Base-by-base conservation (phyloP, 108 stramenopile genomes). In the Skeletonema grethae region DNA sequence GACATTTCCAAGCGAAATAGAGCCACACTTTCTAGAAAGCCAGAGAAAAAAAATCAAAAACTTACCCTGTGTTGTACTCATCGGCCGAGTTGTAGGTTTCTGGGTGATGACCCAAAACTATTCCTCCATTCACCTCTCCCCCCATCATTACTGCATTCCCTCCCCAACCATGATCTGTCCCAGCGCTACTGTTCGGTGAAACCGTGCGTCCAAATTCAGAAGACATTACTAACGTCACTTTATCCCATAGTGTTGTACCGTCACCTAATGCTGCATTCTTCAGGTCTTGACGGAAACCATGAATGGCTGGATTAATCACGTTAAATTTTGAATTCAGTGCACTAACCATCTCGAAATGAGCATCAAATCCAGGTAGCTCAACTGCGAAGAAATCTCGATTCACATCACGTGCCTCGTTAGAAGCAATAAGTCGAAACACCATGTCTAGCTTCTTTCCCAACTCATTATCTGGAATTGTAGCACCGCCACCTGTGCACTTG, bases 171-270 rank as follows among this genome's bases (percentile, higher is more conserved):
- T 63, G 59, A 57, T 61, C 75, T 31, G 75, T 76, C 16, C 75
- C 75, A 1, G 4, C 50, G 7, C 67, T 63, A 3, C 61, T 20
- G 62, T 87, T 86, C 24, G 72, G 67, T 35, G 78, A 83, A 29
- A 84, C 62, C 4, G 86, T 82, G 25, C 86, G 57, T 10, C 66
- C 89, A 64, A 90, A 89, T 38, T 93, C 91, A 18, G 82, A 82
- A 13, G 82, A 66, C 12, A 81, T 56, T 9, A 88, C 82, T 10
- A 88, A 36, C 7, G 77, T 79, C 22, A 88, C 81, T 39, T 85
- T 25, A 35, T 89, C 68, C 87, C 86, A 90, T 2, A 84, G 16
- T 9, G 20, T 9, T 7, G 2, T 53, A 38, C 36, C 36, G 36
- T 38, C 36, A 20, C 72, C 75, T 22, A 70, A 46, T 29, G 28